A percentile compares a stretch with the other conserved stretches of the same genome.
Evolutionary conservation across 2,329 filamentous ascomycete genomes (phyloP).

Genomic region (Talaromyces sp.): DNA sequence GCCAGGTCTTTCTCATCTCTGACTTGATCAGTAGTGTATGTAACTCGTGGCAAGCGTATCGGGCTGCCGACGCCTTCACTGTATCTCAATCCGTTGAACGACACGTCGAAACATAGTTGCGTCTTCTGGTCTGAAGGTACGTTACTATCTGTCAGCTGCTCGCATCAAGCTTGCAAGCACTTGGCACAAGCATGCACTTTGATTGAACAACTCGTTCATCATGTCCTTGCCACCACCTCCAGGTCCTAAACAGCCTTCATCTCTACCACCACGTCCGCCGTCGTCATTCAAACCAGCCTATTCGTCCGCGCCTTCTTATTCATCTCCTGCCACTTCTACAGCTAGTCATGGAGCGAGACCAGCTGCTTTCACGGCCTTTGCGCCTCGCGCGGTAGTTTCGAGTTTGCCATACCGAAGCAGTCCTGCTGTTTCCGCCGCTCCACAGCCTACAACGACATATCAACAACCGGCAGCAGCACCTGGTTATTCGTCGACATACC

Average conservation of each 20-base stretch:
- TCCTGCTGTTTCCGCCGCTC: conserved; percentile 37
- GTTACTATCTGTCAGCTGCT: conserved; percentile 36
- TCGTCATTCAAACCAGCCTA: conserved; percentile 55
- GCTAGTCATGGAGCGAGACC: conserved; percentile 36
- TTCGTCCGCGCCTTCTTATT: conserved; percentile 41
- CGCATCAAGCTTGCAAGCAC: conserved; percentile 12
- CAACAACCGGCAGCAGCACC: conserved; percentile 31
- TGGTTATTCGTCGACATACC: conserved; percentile 41
- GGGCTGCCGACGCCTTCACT: background rate
- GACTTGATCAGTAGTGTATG: background rate
- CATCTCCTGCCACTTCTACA: conserved; percentile 25
- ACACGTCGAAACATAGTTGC: background rate
- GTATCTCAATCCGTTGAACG: background rate
- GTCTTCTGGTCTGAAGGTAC: conserved; percentile 38
- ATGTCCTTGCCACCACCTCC: conserved; percentile 87
- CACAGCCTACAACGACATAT: conserved; percentile 30
- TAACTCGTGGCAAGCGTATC: background rate
- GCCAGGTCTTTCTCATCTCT: background rate
- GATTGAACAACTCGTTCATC: conserved; percentile 50
- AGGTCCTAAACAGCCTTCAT: conserved; percentile 62
- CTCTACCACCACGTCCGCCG: conserved; percentile 76
- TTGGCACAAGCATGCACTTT: conserved; percentile 12
- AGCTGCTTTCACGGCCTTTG: conserved; percentile 55
- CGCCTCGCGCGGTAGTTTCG: conserved; percentile 58
- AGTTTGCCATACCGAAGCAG: conserved; percentile 40